phyloP scores from a whole-genome alignment of 176 grass and related monocot species.

The Alopecurus myosuroides region DNA sequence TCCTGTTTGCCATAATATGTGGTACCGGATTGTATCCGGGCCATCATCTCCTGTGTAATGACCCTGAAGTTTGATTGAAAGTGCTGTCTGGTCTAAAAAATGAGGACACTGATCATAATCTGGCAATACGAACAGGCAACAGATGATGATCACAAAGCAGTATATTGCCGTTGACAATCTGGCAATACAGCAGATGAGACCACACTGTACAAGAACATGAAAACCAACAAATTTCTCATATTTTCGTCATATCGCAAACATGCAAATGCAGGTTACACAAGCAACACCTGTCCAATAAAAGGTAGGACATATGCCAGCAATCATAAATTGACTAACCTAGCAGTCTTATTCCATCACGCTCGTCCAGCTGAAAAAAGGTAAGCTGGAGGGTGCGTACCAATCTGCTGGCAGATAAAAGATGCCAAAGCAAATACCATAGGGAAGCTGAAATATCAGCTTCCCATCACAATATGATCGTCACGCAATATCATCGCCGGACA shows the following conservation, averaged over 20 bases:
- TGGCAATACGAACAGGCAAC: background rate
- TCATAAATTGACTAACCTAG: slow-evolving; percentile 38
- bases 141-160: background rate
- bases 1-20: no score
- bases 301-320: slow-evolving; percentile 46
- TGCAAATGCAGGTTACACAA: slow-evolving; percentile 36
- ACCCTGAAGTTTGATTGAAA: no score
- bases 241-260: slow-evolving; percentile 30
- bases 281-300: slow-evolving; percentile 56
- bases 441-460: background rate
- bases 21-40: no score
- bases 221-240: background rate
- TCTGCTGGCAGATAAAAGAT: slow-evolving; percentile 54
- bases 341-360: slow-evolving; percentile 29
- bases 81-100: no score
- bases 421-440: slow-evolving; percentile 36
- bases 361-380: slow-evolving; percentile 51
- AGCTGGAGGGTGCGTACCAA: slow-evolving; percentile 29
- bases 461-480: slow-evolving; percentile 9
- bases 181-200: background rate
- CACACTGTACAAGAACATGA: background rate
- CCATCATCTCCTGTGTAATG: no score
- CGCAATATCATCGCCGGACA: background rate
- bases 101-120: background rate
- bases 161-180: background rate